These are phyloP conservation scores for Zalaria sp. DNA, from an alignment of 2,329 filamentous ascomycete genomes.

Conservation along the genomic window DNA sequence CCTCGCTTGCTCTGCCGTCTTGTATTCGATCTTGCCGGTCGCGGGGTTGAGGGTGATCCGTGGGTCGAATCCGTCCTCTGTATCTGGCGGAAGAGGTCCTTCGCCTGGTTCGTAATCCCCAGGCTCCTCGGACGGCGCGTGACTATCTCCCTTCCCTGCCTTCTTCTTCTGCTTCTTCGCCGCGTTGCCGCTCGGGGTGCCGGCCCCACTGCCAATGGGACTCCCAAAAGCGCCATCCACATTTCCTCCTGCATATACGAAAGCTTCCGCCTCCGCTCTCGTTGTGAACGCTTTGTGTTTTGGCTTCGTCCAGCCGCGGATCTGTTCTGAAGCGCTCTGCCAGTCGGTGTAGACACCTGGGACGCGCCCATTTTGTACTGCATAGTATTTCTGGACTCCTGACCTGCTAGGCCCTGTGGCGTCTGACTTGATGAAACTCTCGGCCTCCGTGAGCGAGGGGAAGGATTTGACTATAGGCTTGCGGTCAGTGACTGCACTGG, in stretches of 20 bases:
- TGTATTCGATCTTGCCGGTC: conserved; percentile 41
- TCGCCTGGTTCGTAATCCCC: conserved; percentile 36
- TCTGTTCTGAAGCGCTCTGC: conserved; percentile 57
- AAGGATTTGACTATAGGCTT: conserved; percentile 64
- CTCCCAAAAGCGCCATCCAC: conserved; percentile 8
- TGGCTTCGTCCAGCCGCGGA: conserved; percentile 55
- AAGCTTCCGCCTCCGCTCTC: conserved; percentile 59
- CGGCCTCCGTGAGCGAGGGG: conserved; percentile 56
- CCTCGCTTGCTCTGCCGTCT: conserved; percentile 33
- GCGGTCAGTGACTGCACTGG: not conserved
- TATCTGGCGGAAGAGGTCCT: conserved; percentile 39
- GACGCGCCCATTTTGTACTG: conserved; percentile 41
- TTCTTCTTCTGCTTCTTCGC: conserved; percentile 27
- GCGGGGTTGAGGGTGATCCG: conserved; percentile 39
- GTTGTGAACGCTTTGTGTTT: conserved; percentile 37
- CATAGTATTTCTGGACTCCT: conserved; percentile 39
- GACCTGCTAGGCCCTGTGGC: conserved; percentile 20
- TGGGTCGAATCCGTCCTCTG: conserved; percentile 48
- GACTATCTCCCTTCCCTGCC: conserved; percentile 11
- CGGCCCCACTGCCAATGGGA: not conserved
- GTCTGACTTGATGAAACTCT: conserved; percentile 56
- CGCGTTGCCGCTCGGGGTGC: conserved; percentile 9
- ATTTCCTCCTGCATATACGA: conserved; percentile 38
- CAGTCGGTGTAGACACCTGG: conserved; percentile 53
- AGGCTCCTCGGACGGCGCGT: conserved; percentile 5